Conservation (phyloP, 371 early-diverging fungal genomes). For the Nematocida displodere region DNA sequence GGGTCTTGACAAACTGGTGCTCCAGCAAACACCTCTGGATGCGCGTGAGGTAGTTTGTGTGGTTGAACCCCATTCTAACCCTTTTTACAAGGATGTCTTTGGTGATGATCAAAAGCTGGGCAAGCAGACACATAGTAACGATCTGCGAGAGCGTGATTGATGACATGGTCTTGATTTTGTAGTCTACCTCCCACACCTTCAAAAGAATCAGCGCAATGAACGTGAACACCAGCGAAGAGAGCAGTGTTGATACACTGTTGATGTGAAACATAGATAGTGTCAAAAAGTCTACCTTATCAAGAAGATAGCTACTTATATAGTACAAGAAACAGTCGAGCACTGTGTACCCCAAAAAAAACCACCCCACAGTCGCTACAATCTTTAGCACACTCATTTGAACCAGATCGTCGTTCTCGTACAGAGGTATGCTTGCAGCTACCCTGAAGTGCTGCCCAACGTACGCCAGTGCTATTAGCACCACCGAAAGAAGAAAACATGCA, state of each 20-base stretch:
- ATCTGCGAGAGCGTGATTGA: slow-evolving; percentile 10
- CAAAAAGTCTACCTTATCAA: slow-evolving; percentile 29
- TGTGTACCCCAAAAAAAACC: background rate
- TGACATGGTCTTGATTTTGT: slow-evolving; percentile 8
- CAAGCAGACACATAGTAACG: background rate
- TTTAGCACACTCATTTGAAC: background rate
- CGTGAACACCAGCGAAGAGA: slow-evolving; percentile 7
- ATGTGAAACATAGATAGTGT: slow-evolving; percentile 36
- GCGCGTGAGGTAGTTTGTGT: slow-evolving; percentile 59
- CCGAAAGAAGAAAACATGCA: background rate
- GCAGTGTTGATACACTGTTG: slow-evolving; percentile 32
- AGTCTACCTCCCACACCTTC: slow-evolving; percentile 12
- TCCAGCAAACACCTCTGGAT: slow-evolving; percentile 57
- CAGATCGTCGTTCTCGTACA: background rate
- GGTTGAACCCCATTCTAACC: slow-evolving; percentile 61
- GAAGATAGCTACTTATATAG: slow-evolving; percentile 18
- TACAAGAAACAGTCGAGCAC: slow-evolving; percentile 24
- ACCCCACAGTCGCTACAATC: background rate
- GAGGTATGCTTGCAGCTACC: background rate
- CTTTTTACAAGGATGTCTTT: slow-evolving; percentile 48
- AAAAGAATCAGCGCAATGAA: background rate
- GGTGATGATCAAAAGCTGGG: slow-evolving; percentile 8
- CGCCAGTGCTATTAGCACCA: background rate
- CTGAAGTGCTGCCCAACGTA: background rate
- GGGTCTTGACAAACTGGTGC: slow-evolving; percentile 56